Base-by-base conservation (phyloP, 2,329 filamentous ascomycete species). In the Ophidiomyces ophidiicola region DNA sequence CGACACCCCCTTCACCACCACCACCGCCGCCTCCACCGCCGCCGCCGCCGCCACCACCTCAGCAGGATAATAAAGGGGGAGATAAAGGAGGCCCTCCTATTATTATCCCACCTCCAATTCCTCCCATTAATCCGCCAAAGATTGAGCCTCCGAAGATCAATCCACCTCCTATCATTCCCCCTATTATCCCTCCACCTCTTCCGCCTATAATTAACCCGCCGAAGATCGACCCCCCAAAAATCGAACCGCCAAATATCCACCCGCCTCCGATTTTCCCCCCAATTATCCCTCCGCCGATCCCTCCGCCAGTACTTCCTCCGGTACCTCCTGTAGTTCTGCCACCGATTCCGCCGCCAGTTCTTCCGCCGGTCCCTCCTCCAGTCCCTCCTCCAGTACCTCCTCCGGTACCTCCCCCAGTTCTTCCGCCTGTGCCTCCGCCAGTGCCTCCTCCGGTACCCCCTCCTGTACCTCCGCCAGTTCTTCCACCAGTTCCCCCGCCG, bases 271-370 rank as follows among this genome's bases (percentile, higher is more conserved):
- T 43, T 48, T 32, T 48, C 45, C 41, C 43, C 36, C 20, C 32
- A 6, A 10, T 20, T 8, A 14, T 8, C 12, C 20, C 17, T 8
- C 25, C 26, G 10, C n/a, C n/a, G n/a, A 33, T 23, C 4, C 10
- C 5, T 6, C 32, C 32, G 17, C 18, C 14, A 15, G 14, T 34
- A 21, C n/a, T n/a, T n/a, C n/a, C n/a, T n/a, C n/a, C n/a, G n/a
- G n/a, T n/a, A n/a, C 12, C 32, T 5, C 48, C 53, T 58, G 57
- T 52, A 60, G 57, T 35, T 52, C 50, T 48, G 50, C 55, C 42
- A 55, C 55, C 41, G 57, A 52, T 50, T 59, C 58, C 34, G 55
- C 48, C 46, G 55, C 56, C 57, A 60, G 46, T 45, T 45, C 45
- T 24, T 5, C 32, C 33, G 5, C 32, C 32, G 18, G 26, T 35